Evolutionary conservation across 177 flowering plant species (phyloP), one percentile per base, ranked within the genome.

Genomic region (Vitis hybrid): DNA sequence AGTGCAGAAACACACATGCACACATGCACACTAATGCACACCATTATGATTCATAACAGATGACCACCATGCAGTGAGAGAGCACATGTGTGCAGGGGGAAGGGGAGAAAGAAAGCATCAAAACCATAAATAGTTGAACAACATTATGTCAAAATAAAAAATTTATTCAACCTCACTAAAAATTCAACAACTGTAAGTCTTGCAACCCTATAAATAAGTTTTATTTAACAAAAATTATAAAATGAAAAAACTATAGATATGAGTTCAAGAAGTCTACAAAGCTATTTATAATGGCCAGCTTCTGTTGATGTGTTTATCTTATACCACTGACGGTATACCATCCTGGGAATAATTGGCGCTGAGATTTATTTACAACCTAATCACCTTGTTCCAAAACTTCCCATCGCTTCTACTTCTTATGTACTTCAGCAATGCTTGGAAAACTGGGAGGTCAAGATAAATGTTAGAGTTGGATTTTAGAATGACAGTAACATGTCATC

Each of bases 311-410:
- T 64, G 59, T 55, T 59, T 65, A 32, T 49, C 68, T 18, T 54
- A 70, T 58, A 49, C 65, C 63, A 58, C 56, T 70, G 69, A 66
- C 34, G 56, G 49, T 60, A 56, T 34, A 54, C 55, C 54, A 45
- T 45, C 76, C 70, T 51, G 6, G 64, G 30, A 63, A 61, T 56
- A 68, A 67, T 55, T 62, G 68, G 72, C 39, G n/a, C 73, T 52
- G 55, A 65, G 59, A 57, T 63, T 56, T 76, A 80, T 75, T 50
- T 74, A 80, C 83, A 76, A 26, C 50, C 68, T 70, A 66, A 58
- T 68, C 57, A 56, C 13, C 65, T 66, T 67, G 65, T 67, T 63
- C 67, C 73, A 71, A 73, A 73, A 76, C 56, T 80, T 66, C 64
- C 54, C 45, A 56, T 19, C 17, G n/a, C 62, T 55, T 68, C 30